Base-by-base conservation (phyloP, 2,329 filamentous ascomycete species). In the Orbilia blumenaviensis region DNA sequence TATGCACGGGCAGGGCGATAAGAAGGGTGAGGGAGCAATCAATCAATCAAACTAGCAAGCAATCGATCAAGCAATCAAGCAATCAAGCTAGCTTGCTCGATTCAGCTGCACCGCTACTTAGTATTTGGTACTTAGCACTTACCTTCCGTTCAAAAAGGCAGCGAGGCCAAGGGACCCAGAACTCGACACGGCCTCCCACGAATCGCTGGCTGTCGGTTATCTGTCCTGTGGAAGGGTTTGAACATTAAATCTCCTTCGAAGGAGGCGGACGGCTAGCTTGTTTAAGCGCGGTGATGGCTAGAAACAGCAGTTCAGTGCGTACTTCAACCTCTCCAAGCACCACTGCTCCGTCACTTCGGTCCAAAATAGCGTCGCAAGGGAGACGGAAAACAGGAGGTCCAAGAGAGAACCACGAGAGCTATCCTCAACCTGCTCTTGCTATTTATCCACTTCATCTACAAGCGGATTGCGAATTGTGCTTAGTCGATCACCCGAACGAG, bases 201-300 rank as follows among this genome's bases (percentile, higher is more conserved):
- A 73, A 66, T 74, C 61, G 68, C 61, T 61, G 69, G 54, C 42
- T 62, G 69, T 74, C 69, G 69, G 61, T 66, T 74, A 74, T 74
- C 69, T 74, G 69, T 61, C 69, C 69, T 66, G 61, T 66, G 61
- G 61, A 64, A 32, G 23, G 44, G 46, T 38, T 54, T 41, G 56
- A 66, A 66, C 25, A 32, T 66, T 54, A 66, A 66, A 66, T 50
- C 32, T 66, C 68, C 60, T 48, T 61, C 23, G 52, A 66, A 66
- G 14, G 34, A 50, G 48, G 23, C 34, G 56, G 62, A 38, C 32
- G 42, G 61, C 69, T 74, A 74, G 69, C 69, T 66, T 44, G n/a
- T 60, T 74, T 66, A 74, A 66, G 69, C 69, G 69, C 61, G 62
- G 21, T 23, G 52, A 42, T 62, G 69, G 56, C 69, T 74, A 44